A percentile compares a stretch with the other conserved stretches of the same genome.
phyloP scores from a whole-genome alignment of 2,329 filamentous ascomycete species.

The Paraconiothyrium sp. region DNA sequence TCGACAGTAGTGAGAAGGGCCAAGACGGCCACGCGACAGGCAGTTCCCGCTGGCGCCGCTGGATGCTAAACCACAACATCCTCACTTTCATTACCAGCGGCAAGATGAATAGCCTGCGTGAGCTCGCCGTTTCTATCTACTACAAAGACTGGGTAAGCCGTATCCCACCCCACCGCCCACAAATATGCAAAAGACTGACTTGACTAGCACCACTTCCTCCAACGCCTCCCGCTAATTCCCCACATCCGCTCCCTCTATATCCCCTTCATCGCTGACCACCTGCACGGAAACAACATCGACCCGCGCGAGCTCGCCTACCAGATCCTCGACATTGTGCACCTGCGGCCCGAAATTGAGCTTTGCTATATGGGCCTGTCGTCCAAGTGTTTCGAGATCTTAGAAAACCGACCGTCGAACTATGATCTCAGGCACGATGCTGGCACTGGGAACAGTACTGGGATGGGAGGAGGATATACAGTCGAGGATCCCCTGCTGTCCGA shows the following conservation, averaged over 20 bases:
- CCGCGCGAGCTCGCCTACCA: conserved; percentile 77
- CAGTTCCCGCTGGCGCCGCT: conserved; percentile 68
- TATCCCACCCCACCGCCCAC: background rate
- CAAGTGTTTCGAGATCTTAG: conserved; percentile 85
- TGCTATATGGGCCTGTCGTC: conserved; percentile 79
- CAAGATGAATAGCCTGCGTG: conserved; percentile 74
- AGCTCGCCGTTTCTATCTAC: conserved; percentile 76
- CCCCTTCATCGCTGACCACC: conserved; percentile 71
- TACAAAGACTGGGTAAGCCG: conserved; percentile 80
- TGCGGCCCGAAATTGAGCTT: conserved; percentile 78
- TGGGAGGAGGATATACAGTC: conserved; percentile 28
- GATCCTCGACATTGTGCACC: conserved; percentile 78
- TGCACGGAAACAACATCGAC: conserved; percentile 64
- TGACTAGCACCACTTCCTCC: conserved; percentile 77
- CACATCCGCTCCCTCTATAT: conserved; percentile 77
- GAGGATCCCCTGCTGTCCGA: conserved; percentile 47
- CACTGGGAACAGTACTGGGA: background rate
- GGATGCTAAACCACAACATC: conserved; percentile 76
- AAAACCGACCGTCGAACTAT: conserved; percentile 63
- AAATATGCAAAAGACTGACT: conserved; percentile 18
- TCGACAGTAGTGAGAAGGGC: conserved; percentile 73
- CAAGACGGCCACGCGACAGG: conserved; percentile 51
- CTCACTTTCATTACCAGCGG: conserved; percentile 79
- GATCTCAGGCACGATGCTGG: conserved; percentile 42
- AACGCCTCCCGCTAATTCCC: conserved; percentile 74